Base-by-base conservation (phyloP, 2,329 filamentous ascomycete genomes). In the Stagonosporopsis chrysanthemi region DNA sequence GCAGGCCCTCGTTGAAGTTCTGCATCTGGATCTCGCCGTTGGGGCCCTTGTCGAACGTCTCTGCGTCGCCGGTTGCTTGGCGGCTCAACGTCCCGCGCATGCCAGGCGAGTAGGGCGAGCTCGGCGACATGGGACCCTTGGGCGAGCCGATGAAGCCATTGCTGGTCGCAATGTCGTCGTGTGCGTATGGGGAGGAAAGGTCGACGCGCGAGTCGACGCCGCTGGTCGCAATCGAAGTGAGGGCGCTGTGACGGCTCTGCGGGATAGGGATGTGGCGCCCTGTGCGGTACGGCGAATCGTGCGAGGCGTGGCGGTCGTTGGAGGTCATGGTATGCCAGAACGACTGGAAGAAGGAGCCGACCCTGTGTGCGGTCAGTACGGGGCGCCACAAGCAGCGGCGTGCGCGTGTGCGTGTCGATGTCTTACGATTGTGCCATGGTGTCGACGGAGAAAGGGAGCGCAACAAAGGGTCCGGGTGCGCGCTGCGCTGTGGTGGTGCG, bases 11-110 rank as follows among this genome's bases (percentile, higher is more conserved):
- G 70, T 90, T 88, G 79, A 99, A 99, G 61, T 90, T 90, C 79
- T 97, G 95, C 91, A 99, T 95, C 67, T 90, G 94, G 61, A 99
- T 97, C 77, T 97, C 94, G 64, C 91, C 90, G 5, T 80, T 86
- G 80, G 79, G 87, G 65, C 88, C 85, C 56, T 87, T 87, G 73
- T 95, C 90, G 68, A 76, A 75, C 7, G 74, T 61, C 48, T 74
- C 73, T 44, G 68, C 68, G 50, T 75, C 72, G 64, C 87, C 86
- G 60, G 83, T 87, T 33, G 86, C 83, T 69, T 86, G 83, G 62
- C 85, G 84, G 66, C 89, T 90, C 48, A 87, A 83, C 55, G 89
- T 82, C n/a, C 91, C 94, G 68, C 93, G 86, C 83, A 96, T 86
- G 49, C 93, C 94, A 11, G 94, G 94, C 0, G 93, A 96, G 79